Evolutionary conservation across 805 yeast species (phyloP), one percentile per base, ranked within the genome.

Genomic region (Ogataea degrootiae): DNA sequence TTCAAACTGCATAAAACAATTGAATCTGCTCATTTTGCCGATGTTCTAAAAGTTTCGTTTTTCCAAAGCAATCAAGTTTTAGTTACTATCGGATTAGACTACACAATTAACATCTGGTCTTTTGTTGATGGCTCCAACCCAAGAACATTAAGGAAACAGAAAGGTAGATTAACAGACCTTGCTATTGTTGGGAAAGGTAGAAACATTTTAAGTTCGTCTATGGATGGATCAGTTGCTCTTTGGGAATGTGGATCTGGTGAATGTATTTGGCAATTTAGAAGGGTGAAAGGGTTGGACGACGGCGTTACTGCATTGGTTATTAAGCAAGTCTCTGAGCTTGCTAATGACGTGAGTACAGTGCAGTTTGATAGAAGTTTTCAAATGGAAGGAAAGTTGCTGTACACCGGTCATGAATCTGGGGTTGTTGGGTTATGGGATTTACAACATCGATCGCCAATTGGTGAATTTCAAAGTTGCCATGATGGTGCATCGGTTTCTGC

Each of bases 231-330:
- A 0, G 68, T 83, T 1, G 71, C 67, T 39, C 58, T 87, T 35
- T 86, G 90, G 91, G 92, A 85, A 55, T 78, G 88, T 60, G 83
- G 86, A 0, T 57, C 74, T 1, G 88, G 83, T 1, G 45, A 57
- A 17, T 56, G 65, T 8, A 58, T 84, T 5, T 65, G 73, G 55
- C 63, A 68, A 35, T 71, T 79, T 44, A 51, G 56, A 7, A 67
- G 77, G 36, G 59, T 56, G 9, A 67, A 63, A 34, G 63, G 67
- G 17, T 40, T 63, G 2, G 46, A 49, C 3, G 79, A 75, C 54
- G 70, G 70, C 0, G 61, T 72, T 1, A 65, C 44, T 4, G 50
- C 53, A 21, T 35, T 69, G 9, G 51, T 58, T 2, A 43, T 72
- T 7, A 31, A 41, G 4, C 47, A 49, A 34, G 15, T n/a, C 47